A percentile compares a stretch with the other conserved stretches of the same genome.
These are phyloP conservation scores for Tremella fuciformis DNA, from an alignment of 768 basidiomycete genomes.

Conservation along the genomic window DNA sequence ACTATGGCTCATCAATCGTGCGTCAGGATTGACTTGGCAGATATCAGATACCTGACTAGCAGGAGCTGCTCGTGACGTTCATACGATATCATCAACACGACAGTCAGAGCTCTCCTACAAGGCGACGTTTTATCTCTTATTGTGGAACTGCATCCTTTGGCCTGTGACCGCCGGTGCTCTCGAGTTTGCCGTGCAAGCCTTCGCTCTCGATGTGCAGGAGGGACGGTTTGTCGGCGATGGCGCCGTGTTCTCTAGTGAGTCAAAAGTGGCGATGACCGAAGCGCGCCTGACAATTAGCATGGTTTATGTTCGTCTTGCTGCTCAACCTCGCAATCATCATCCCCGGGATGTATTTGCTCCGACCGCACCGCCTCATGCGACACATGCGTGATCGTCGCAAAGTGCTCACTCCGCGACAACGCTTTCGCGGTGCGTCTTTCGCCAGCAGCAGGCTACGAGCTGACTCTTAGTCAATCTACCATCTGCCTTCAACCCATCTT, in stretches of 20 bases:
- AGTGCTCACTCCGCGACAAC: slow-evolving; percentile 71
- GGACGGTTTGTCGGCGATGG: slow-evolving; percentile 62
- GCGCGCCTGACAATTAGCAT: slow-evolving; percentile 18
- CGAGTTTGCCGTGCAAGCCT: slow-evolving; percentile 64
- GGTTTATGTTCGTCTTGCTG: slow-evolving; percentile 49
- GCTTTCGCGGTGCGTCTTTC: slow-evolving; percentile 65
- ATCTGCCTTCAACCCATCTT: slow-evolving; percentile 66
- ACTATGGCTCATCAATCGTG: slow-evolving; percentile 60
- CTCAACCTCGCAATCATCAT: slow-evolving; percentile 66
- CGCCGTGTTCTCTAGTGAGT: slow-evolving; percentile 66
- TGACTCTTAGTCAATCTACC: slow-evolving; percentile 64
- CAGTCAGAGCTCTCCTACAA: slow-evolving; percentile 16
- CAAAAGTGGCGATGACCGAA: slow-evolving; percentile 55
- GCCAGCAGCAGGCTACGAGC: background rate
- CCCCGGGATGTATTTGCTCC: slow-evolving; percentile 70
- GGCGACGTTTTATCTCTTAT: slow-evolving; percentile 28
- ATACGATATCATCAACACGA: slow-evolving; percentile 13
- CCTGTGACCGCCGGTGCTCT: slow-evolving; percentile 67
- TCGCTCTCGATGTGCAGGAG: slow-evolving; percentile 54
- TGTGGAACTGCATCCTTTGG: slow-evolving; percentile 60
- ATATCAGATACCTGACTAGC: background rate
- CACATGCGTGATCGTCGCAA: slow-evolving; percentile 60
- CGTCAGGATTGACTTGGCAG: slow-evolving; percentile 39
- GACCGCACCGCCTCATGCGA: slow-evolving; percentile 64
- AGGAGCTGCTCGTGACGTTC: slow-evolving; percentile 16